Percentiles rank a stretch among this genome's conserved stretches.
These are phyloP conservation scores for Gentiana straminea DNA, from an alignment of 257 asterid species.

Conservation along the genomic window DNA sequence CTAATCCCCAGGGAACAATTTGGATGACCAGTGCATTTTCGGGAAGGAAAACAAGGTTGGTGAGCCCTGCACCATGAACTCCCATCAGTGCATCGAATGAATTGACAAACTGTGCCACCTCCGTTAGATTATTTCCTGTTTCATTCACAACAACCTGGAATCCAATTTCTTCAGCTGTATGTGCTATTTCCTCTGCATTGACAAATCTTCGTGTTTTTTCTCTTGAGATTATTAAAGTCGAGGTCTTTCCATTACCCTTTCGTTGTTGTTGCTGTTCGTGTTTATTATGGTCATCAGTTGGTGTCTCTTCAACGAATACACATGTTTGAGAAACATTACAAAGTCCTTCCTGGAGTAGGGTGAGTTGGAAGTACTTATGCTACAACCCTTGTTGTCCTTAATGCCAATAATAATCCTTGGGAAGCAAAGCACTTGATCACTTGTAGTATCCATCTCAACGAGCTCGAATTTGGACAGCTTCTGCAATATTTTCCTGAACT, in stretches of 20 bases:
- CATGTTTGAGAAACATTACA: slow-evolving; percentile 23
- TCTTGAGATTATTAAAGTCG: slow-evolving; percentile 43
- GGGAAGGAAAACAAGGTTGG: slow-evolving; percentile 63
- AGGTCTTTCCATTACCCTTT: slow-evolving; percentile 6
- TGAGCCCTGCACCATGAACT: slow-evolving; percentile 72
- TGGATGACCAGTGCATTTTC: slow-evolving; percentile 49
- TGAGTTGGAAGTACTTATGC: slow-evolving; percentile 20
- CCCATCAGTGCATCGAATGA: slow-evolving; percentile 52
- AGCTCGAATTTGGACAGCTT: slow-evolving; percentile 29
- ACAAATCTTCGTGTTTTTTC: slow-evolving; percentile 18
- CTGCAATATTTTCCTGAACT: slow-evolving; percentile 19
- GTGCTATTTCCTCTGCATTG: slow-evolving; percentile 19
- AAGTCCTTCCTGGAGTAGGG: slow-evolving; percentile 26
- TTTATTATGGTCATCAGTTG: not conserved
- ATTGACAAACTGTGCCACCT: slow-evolving; percentile 26
- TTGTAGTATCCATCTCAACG: slow-evolving; percentile 27
- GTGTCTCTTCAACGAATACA: slow-evolving; percentile 25
- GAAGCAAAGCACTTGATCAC: slow-evolving; percentile 30
- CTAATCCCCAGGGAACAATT: slow-evolving; percentile 42
- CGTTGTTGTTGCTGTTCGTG: too few species aligned
- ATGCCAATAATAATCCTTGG: slow-evolving; percentile 38
- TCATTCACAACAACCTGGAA: slow-evolving; percentile 25
- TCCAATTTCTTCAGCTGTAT: slow-evolving; percentile 31
- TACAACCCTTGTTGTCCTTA: slow-evolving; percentile 21
- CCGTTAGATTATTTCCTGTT: slow-evolving; percentile 9